Base-by-base conservation (phyloP, 1,284 basidiomycete genomes). In the Boletus subluridellus region DNA sequence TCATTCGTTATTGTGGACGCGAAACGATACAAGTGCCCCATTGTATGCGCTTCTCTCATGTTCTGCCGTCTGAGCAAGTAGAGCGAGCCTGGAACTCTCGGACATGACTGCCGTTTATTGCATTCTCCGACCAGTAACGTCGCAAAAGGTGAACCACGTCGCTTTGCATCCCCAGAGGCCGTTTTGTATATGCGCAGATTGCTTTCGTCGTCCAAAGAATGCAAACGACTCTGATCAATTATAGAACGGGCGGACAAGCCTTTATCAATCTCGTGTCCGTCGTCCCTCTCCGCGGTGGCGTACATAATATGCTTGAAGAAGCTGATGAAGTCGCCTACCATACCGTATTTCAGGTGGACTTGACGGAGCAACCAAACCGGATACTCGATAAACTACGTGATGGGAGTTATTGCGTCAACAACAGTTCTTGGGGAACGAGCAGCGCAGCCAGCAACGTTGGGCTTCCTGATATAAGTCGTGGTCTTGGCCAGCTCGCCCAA, bases 301-400 rank as follows among this genome's bases (percentile, higher is more conserved):
- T 85, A 30, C 73, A 78, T 54, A 79, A 80, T 50, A 63, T 63
- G 5, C 73, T 73, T 1, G 74, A 80, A 24, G 82, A 83, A 64
- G 77, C 77, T 41, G 78, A 81, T 55, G 81, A 88, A 39, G 81
- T 92, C 47, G 86, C 86, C 24, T 97, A 91, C 72, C 88, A 93
- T 66, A 89, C 98, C 59, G 95, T 95, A 3, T 98, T 98, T 79
- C 90, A 94, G 73, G 88, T 94, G 53, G 93, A 97, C 73, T 79
- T 98, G 49, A 87, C 88, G 32, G 86, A 90, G 68, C 93, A 95
- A 75, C 94, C 94, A 3, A 86, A 86, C 67, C 84, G 85, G 0
- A 94, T 97, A 61, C 75, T 95, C 52, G 82, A 87, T 59, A 89
- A 86, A 67, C 80, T 94, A 58, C 75, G 81, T 24, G 85, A 90